Evolutionary conservation across 2,329 filamentous ascomycete genomes (phyloP).

Genomic region (Claviceps arundinis): DNA sequence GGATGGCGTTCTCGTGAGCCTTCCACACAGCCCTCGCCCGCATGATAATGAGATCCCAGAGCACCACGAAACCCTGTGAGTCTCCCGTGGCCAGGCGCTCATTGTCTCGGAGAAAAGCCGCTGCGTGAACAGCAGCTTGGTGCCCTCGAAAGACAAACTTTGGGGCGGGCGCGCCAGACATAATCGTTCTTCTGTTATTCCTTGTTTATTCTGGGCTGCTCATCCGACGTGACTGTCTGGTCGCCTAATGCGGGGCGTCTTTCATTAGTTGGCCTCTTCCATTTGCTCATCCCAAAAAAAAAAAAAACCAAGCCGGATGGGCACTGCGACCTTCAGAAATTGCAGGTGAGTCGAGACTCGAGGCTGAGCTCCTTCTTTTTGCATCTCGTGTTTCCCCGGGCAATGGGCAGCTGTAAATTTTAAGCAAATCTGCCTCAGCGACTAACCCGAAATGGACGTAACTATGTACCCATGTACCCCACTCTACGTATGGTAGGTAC

Average conservation of each 20-base stretch:
- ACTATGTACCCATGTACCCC: no score
- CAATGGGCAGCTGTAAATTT: no score
- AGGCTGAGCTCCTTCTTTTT: not conserved
- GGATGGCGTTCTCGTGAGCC: slow-evolving; percentile 64
- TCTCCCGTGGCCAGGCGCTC: slow-evolving; percentile 73
- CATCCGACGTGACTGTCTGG: not conserved
- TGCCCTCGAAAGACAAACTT: slow-evolving; percentile 72
- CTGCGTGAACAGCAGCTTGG: slow-evolving; percentile 62
- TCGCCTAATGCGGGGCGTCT: not conserved
- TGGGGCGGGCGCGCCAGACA: slow-evolving; percentile 24
- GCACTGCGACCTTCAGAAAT: not conserved
- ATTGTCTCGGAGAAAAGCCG: slow-evolving; percentile 61
- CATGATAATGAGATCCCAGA: slow-evolving; percentile 77
- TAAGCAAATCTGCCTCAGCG: no score
- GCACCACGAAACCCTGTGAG: slow-evolving; percentile 74
- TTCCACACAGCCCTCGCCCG: slow-evolving; percentile 75
- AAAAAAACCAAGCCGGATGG: not conserved
- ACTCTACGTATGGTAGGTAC: no score
- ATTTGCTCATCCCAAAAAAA: not conserved
- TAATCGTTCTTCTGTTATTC: slow-evolving; percentile 5
- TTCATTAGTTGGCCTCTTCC: not conserved
- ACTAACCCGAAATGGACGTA: no score
- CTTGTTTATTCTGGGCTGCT: not conserved
- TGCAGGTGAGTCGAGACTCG: not conserved
- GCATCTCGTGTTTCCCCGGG: no score